Evolutionary conservation across 306 rosid genomes (phyloP).

Genomic region (Quercus alba): DNA sequence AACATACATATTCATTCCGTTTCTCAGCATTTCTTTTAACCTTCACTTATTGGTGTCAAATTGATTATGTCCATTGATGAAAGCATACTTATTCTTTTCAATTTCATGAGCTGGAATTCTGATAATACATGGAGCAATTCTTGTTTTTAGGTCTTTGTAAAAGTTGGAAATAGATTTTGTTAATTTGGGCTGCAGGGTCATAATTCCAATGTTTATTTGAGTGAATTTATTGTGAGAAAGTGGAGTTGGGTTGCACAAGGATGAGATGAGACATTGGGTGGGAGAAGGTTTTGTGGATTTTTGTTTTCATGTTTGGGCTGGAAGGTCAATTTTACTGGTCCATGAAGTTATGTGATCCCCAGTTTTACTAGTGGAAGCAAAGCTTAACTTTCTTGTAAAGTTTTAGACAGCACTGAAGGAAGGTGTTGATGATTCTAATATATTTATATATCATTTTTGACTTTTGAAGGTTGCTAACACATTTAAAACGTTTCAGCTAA

Average conservation of each 20-base stretch:
- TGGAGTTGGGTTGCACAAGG: background rate
- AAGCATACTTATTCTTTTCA: background rate
- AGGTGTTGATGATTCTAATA: constrained; percentile 13
- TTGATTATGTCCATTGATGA: no score
- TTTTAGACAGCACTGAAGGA: constrained; percentile 9
- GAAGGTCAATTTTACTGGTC: background rate
- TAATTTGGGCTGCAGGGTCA: background rate
- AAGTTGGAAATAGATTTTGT: background rate
- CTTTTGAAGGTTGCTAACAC: constrained; percentile 44
- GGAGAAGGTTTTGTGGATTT: background rate
- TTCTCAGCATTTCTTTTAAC: no score
- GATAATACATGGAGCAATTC: background rate
- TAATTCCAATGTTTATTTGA: background rate
- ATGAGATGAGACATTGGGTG: background rate
- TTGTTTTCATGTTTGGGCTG: background rate
- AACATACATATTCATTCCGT: no score
- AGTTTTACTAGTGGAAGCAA: no score
- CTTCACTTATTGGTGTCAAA: no score
- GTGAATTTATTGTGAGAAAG: background rate
- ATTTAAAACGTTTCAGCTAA: constrained; percentile 24
- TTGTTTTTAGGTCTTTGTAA: background rate
- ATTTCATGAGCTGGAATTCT: background rate
- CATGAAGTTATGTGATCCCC: background rate
- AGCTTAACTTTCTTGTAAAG: background rate
- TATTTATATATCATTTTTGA: background rate